Evolutionary conservation across 345 rosid species (phyloP).

Genomic region (Ceriops tagal): DNA sequence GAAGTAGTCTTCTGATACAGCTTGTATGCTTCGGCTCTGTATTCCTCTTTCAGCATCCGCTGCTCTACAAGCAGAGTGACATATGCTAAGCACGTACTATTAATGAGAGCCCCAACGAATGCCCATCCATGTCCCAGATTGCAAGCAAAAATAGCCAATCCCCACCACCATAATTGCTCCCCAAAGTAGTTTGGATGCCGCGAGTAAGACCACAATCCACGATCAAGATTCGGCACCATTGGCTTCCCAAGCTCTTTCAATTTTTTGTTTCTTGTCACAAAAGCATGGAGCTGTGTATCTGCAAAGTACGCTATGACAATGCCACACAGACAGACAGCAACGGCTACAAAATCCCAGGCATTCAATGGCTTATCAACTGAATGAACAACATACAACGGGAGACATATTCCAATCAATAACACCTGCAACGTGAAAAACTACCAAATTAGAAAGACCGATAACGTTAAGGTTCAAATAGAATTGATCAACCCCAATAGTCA

Average conservation of each 20-base stretch:
- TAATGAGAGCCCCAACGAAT: constrained; percentile 56
- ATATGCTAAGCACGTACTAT: constrained; percentile 71
- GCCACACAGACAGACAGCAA: constrained; percentile 60
- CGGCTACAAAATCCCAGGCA: constrained; percentile 60
- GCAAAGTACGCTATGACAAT: constrained; percentile 66
- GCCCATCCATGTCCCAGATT: constrained; percentile 81
- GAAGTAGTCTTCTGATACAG: constrained; percentile 85
- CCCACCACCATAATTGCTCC: constrained; percentile 99
- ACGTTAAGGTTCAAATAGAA: not conserved
- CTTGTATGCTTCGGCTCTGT: constrained; percentile 82
- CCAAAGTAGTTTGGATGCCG: constrained; percentile 97
- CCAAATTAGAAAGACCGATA: constrained; percentile 1
- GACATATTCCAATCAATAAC: constrained; percentile 72
- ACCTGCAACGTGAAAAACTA: constrained; percentile 43
- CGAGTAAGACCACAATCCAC: constrained; percentile 73
- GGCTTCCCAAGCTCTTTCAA: constrained; percentile 73
- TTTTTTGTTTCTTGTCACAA: constrained; percentile 58
- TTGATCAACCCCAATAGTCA: not conserved
- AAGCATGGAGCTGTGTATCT: constrained; percentile 81
- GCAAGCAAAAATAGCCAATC: constrained; percentile 76
- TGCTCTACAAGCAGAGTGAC: constrained; percentile 79
- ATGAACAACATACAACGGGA: constrained; percentile 67
- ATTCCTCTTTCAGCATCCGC: constrained; percentile 69
- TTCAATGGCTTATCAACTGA: constrained; percentile 55
- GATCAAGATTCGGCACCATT: constrained; percentile 58